Evolutionary conservation across 257 asterid species (phyloP), one percentile per base, ranked within the genome.

Genomic region (Lavandula angustifolia): DNA sequence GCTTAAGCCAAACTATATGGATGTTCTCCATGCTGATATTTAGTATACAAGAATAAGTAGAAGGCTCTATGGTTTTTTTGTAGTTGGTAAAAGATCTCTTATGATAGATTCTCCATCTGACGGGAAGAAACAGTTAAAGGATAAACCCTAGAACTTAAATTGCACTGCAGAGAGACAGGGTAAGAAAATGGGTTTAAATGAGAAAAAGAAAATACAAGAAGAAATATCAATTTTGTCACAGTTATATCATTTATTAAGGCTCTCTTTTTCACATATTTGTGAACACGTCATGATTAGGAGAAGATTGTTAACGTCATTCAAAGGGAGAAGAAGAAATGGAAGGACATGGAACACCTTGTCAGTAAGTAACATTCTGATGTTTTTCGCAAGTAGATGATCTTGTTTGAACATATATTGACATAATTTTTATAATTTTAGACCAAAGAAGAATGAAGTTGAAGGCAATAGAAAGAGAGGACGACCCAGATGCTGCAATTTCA

Each of bases 401-500:
- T 59, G 29, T 31, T 29, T 62, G 16, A 16, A 31, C 32, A 43
- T 43, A 38, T 69, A 8, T 59, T 64, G 29, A 62, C 38, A 58
- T n/a, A 6, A 4, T 52, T 27, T 62, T 49, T 63, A 56, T 72
- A 73, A 64, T 61, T 64, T 32, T 74, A 92, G 98, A 64, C 22
- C 86, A 82, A 65, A 74, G 78, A 61, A 83, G 58, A 74, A 60
- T 34, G 12, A 89, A 75, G 75, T 50, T 92, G 79, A 73, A 80
- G 65, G 47, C 83, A n/a, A 68, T 92, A 64, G 85, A 76, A 73
- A 83, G 69, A 65, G 94, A 81, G 80, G 83, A 84, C 59, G 83
- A 85, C 54, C 80, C 82, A 18, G 91, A 82, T 78, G 73, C 75
- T 63, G 78, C 79, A 40, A 69, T 78, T 57, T 73, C 66, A 67